phyloP scores from a whole-genome alignment of 495 filamentous ascomycete genomes.

The Daldinia loculata region DNA sequence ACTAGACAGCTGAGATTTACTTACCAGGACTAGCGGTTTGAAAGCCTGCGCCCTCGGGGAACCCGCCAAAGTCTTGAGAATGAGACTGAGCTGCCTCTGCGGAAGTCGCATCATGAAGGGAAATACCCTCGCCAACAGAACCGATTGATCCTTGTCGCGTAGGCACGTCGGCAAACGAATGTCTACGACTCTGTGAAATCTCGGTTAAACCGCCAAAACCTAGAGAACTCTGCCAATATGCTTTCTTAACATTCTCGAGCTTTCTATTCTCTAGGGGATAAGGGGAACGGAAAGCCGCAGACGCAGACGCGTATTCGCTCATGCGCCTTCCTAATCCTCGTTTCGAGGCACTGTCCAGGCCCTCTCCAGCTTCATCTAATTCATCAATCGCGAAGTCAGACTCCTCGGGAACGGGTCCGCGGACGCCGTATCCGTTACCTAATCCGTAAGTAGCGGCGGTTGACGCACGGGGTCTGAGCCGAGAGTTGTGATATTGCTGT shows the following conservation, averaged over 20 bases:
- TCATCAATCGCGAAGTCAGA: slow-evolving; percentile 76
- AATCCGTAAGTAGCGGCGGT: slow-evolving; percentile 62
- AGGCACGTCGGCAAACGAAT: slow-evolving; percentile 92
- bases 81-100: slow-evolving; percentile 51
- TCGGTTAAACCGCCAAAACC: slow-evolving; percentile 78
- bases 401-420: slow-evolving; percentile 73
- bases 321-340: slow-evolving; percentile 62
- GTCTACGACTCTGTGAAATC: slow-evolving; percentile 84
- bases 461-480: slow-evolving; percentile 70
- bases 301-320: slow-evolving; percentile 70
- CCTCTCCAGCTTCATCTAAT: slow-evolving; percentile 68
- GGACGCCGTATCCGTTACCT: slow-evolving; percentile 67
- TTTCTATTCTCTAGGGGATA: slow-evolving; percentile 75
- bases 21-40: slow-evolving; percentile 49
- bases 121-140: slow-evolving; percentile 65
- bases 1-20: slow-evolving; percentile 15
- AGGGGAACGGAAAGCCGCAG: slow-evolving; percentile 63
- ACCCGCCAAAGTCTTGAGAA: slow-evolving; percentile 49
- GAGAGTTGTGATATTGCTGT: slow-evolving; percentile 66
- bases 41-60: slow-evolving; percentile 49
- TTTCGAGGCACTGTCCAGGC: slow-evolving; percentile 61
- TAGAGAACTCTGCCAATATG: slow-evolving; percentile 87
- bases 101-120: slow-evolving; percentile 52
- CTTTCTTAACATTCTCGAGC: slow-evolving; percentile 79
- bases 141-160: slow-evolving; percentile 74